These are phyloP conservation scores for Skeletonema costatum DNA, from an alignment of 108 stramenopile genomes.

Conservation along the genomic window DNA sequence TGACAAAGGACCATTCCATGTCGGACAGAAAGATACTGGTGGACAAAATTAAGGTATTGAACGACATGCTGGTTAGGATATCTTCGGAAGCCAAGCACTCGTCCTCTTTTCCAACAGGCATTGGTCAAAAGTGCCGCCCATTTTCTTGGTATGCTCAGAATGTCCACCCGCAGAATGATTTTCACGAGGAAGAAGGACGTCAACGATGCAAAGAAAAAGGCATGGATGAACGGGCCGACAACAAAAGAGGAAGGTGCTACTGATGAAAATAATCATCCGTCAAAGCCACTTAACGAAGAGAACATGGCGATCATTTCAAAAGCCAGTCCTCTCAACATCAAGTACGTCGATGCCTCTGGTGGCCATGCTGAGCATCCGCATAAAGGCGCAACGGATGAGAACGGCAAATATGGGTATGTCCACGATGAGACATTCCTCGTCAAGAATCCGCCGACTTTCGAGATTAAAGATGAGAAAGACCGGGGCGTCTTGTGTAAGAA, in stretches of 20 bases:
- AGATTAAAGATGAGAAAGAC: constrained; percentile 43
- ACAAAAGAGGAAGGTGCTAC: constrained; percentile 5
- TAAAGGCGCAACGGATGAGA: constrained; percentile 74
- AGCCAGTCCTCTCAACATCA: constrained; percentile 66
- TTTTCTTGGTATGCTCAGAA: constrained; percentile 74
- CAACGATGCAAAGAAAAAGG: constrained; percentile 21
- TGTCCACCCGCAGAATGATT: constrained; percentile 47
- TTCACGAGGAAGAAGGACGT: constrained; percentile 30
- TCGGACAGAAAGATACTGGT: constrained; percentile 9
- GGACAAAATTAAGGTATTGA: constrained; percentile 27
- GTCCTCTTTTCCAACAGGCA: constrained; percentile 47
- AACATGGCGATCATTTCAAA: constrained; percentile 67
- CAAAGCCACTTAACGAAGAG: constrained; percentile 57
- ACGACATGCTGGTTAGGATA: constrained; percentile 43
- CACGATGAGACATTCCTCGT: constrained; percentile 78
- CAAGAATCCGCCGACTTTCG: constrained; percentile 70
- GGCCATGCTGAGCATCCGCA: constrained; percentile 79
- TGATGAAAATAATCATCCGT: constrained; percentile 52
- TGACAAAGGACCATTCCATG: constrained; percentile 14
- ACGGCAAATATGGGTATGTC: constrained; percentile 80
- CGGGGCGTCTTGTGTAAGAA: constrained; percentile 35
- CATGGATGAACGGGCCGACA: neutral
- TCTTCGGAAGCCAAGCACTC: constrained; percentile 49
- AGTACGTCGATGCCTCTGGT: constrained; percentile 62
- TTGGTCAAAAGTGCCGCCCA: constrained; percentile 67